Evolutionary conservation across 176 grass and related monocot species (phyloP), one percentile per base, ranked within the genome.

Genomic region (Carex kokanica): DNA sequence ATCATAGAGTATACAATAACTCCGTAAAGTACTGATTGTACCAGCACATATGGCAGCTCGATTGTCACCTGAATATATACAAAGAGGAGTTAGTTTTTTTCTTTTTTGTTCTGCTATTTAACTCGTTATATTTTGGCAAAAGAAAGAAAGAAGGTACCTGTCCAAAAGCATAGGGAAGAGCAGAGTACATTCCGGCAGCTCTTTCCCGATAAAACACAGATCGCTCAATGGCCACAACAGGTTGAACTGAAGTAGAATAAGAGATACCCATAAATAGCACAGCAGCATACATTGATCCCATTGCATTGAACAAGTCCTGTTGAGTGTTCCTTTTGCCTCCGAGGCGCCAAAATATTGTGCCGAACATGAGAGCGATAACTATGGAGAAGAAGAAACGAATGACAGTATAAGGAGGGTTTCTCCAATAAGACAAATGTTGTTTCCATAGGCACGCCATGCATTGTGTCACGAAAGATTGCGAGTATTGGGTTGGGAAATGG

Each of bases 261-360:
- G 45, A 47, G 9, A 47, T 47, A 47, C 45, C 45, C 9, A 47
- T 47, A 10, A 47, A 91, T 34, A 91, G 79, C 59, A 91, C 89
- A 0, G 89, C 89, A 0, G 89, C 83, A n/a, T 91, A 91, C 89
- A 91, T 91, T 59, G 89, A 91, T 0, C 89, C 89, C 86, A 91
- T 88, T 4, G 89, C 86, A 56, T 91, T 91, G 83, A 91, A 91
- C 36, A 91, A 61, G 40, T 91, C 89, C 32, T 47, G 45, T 10
- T 47, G 45, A 47, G 45, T 47, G 45, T 47, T 47, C 9, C 86
- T 80, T 85, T 86, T 86, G 32, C 81, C 78, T 13, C 89, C 89
- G 6, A 91, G 89, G 17, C 52, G 58, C 89, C 89, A 91, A 75
- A 91, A 91, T 9, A 91, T 91, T 16, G 86, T 91, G 18, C 89